These are phyloP conservation scores for Canavalia ensiformis DNA, from an alignment of 306 rosid species.

Conservation along the genomic window DNA sequence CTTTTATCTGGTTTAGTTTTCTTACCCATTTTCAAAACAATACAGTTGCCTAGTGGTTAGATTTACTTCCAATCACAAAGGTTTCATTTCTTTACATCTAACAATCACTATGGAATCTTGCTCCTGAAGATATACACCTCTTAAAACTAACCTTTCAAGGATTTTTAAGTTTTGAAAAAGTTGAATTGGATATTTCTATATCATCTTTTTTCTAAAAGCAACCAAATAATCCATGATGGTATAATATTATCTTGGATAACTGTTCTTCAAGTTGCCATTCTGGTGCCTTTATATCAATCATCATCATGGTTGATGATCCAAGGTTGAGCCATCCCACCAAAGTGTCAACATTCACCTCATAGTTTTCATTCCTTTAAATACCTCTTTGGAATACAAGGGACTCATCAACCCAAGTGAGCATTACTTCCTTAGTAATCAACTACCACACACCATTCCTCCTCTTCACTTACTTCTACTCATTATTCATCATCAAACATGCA, in stretches of 20 bases:
- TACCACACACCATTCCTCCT: slow-evolving; percentile 7
- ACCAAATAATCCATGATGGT: slow-evolving; percentile 41
- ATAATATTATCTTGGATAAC: slow-evolving; percentile 38
- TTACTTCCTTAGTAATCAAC: slow-evolving; percentile 10
- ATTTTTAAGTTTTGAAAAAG: slow-evolving; percentile 37
- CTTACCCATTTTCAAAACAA: neutral
- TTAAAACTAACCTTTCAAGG: slow-evolving; percentile 30
- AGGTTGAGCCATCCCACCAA: slow-evolving; percentile 42
- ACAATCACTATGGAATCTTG: slow-evolving; percentile 36
- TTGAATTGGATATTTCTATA: slow-evolving; percentile 2
- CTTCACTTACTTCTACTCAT: neutral
- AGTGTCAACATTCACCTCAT: slow-evolving; percentile 20
- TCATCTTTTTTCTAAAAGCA: slow-evolving; percentile 44
- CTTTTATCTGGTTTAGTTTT: neutral
- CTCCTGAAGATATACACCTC: slow-evolving; percentile 42
- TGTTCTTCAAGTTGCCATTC: slow-evolving; percentile 32
- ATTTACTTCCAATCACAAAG: neutral
- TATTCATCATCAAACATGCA: slow-evolving; percentile 47
- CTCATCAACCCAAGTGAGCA: slow-evolving; percentile 36
- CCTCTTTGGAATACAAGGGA: slow-evolving; percentile 17
- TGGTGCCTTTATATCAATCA: slow-evolving; percentile 16
- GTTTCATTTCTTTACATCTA: slow-evolving; percentile 22
- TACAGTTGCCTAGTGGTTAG: neutral
- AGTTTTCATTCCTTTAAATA: slow-evolving; percentile 39
- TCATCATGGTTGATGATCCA: slow-evolving; percentile 37